Evolutionary conservation across 2,329 filamentous ascomycete species (phyloP).

Genomic region (Calonectria hawksworthii): DNA sequence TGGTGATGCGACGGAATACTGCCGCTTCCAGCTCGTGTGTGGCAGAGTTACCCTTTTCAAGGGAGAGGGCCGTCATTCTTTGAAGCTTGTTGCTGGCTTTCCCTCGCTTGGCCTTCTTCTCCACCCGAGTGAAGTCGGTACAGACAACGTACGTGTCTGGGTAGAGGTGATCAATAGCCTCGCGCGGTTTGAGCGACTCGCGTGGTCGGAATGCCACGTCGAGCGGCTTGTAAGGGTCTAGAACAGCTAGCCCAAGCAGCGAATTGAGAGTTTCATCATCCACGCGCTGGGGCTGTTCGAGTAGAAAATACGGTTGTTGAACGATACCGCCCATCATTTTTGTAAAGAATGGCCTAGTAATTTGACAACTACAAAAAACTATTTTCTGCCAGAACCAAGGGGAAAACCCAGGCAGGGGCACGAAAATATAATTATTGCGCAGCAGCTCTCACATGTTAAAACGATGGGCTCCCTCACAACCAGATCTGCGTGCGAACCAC

Average conservation of each 20-base stretch:
- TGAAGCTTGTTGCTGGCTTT: neutral
- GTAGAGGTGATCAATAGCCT: neutral
- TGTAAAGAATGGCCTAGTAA: no score
- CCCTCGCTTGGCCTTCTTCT: neutral
- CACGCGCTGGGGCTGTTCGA: neutral
- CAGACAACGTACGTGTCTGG: neutral
- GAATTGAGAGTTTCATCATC: neutral
- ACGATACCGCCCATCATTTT: neutral
- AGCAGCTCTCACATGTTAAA: neutral
- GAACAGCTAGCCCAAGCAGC: neutral
- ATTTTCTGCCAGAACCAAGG: no score
- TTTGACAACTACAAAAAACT: no score
- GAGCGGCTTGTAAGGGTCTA: neutral
- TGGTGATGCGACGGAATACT: neutral
- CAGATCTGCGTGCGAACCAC: neutral
- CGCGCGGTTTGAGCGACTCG: neutral
- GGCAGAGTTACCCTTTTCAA: neutral
- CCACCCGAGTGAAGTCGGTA: neutral
- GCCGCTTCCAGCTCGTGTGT: neutral
- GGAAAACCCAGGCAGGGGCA: no score
- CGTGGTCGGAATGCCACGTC: neutral
- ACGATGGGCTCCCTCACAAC: neutral
- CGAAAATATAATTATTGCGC: no score
- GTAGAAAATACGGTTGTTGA: neutral
- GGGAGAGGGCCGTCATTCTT: neutral